phyloP scores from a whole-genome alignment of 768 basidiomycete species.

The Hydnum rufescens region DNA sequence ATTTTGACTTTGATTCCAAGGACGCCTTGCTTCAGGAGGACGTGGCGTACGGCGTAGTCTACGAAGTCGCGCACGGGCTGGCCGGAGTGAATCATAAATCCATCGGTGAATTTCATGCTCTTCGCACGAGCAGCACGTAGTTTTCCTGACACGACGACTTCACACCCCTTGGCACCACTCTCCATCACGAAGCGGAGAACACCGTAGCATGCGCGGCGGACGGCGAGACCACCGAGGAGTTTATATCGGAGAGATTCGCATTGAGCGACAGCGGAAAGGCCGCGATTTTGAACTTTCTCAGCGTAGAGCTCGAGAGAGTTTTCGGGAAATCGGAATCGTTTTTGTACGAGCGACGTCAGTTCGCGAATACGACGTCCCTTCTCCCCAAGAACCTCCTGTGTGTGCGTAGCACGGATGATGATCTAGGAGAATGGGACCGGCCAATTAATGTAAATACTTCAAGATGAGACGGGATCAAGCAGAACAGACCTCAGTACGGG shows the following conservation, averaged over 20 bases:
- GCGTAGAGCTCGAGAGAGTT: constrained; percentile 98
- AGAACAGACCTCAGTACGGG: constrained; percentile 70
- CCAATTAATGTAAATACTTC: neutral
- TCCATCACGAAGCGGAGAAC: constrained; percentile 99
- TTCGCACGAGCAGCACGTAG: constrained; percentile 99
- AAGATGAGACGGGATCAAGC: neutral
- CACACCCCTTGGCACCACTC: constrained; percentile 97
- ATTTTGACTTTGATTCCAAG: constrained; percentile 99
- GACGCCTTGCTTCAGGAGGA: constrained; percentile 94
- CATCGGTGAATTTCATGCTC: constrained; percentile 99
- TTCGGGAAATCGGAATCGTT: constrained; percentile 99
- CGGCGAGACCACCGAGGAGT: constrained; percentile 96
- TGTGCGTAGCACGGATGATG: constrained; percentile 99
- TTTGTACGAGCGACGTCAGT: constrained; percentile 93
- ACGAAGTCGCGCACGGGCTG: constrained; percentile 95
- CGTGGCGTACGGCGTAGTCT: constrained; percentile 94
- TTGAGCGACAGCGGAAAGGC: constrained; percentile 94
- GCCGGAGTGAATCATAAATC: constrained; percentile 98
- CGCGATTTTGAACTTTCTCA: constrained; percentile 97
- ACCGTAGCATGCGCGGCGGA: constrained; percentile 97
- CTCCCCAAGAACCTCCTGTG: constrained; percentile 95
- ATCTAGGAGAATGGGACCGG: constrained; percentile 32
- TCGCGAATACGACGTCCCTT: constrained; percentile 99
- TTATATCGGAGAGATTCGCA: constrained; percentile 98
- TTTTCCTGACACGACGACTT: constrained; percentile 98